Percentiles rank a stretch among this genome's conserved stretches.
phyloP scores from a whole-genome alignment of 768 basidiomycete genomes.

The Galerina sulciceps region DNA sequence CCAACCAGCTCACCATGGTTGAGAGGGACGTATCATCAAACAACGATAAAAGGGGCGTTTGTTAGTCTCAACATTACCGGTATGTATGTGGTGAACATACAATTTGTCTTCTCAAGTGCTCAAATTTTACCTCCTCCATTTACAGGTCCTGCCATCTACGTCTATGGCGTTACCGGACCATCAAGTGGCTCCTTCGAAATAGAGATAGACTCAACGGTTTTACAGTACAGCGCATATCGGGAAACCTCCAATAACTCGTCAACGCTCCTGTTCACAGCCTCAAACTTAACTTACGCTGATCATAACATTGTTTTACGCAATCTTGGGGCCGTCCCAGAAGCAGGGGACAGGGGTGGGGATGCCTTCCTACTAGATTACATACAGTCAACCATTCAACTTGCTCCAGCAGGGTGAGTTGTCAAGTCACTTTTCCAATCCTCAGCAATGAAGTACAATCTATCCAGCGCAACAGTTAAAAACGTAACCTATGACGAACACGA shows the following conservation, averaged over 20 bases:
- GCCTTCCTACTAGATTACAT: constrained; percentile 47
- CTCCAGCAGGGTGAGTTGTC: constrained; percentile 42
- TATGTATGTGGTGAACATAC: constrained; percentile 13
- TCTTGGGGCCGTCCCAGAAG: constrained; percentile 34
- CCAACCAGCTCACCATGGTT: constrained; percentile 39
- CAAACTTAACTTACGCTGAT: constrained; percentile 39
- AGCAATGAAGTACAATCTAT: not conserved
- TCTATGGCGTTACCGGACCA: constrained; percentile 48
- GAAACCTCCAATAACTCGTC: constrained; percentile 31
- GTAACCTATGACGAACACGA: constrained; percentile 45
- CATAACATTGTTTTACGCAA: constrained; percentile 46
- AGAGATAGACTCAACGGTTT: constrained; percentile 34
- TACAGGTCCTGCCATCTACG: constrained; percentile 45
- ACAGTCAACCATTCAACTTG: constrained; percentile 44
- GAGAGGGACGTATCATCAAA: constrained; percentile 49
- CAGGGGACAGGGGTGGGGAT: constrained; percentile 39
- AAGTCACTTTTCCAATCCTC: not conserved
- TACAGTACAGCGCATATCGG: constrained; percentile 35
- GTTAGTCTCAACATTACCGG: constrained; percentile 49
- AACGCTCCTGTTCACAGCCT: constrained; percentile 36
- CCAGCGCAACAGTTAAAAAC: constrained; percentile 45
- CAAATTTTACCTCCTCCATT: not conserved
- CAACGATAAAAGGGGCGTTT: constrained; percentile 37
- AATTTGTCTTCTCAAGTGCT: not conserved
- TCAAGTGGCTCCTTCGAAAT: constrained; percentile 46